These are phyloP conservation scores for Flaveria ramosissima DNA, from an alignment of 129 eudicot genomes.

Conservation along the genomic window DNA sequence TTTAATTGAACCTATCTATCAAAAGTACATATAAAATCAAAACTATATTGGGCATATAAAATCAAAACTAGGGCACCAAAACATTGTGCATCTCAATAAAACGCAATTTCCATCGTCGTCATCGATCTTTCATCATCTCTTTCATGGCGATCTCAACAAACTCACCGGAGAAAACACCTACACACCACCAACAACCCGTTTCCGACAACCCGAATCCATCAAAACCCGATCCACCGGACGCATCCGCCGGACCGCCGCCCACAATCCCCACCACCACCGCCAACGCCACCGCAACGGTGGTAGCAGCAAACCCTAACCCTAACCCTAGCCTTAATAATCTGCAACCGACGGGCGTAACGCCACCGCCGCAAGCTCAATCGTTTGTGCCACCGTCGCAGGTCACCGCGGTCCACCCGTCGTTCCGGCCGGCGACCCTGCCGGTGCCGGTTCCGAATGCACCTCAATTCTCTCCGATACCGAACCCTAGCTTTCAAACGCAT, in stretches of 20 bases:
- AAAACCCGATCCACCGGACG: constrained; percentile 41
- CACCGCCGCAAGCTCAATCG: constrained; percentile 49
- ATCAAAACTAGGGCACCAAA: constrained; percentile 32
- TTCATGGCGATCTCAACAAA: constrained; percentile 53
- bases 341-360: constrained; percentile 32
- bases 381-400: constrained; percentile 34
- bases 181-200: constrained; percentile 33
- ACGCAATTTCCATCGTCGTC: constrained; percentile 6
- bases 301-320: constrained; percentile 51
- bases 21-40: too few relatives aligned
- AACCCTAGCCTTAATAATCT: constrained; percentile 31
- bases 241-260: constrained; percentile 32
- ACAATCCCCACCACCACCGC: constrained; percentile 8
- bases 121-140: constrained; percentile 11
- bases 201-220: constrained; percentile 36
- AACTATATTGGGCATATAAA: background rate
- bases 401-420: constrained; percentile 35
- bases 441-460: constrained; percentile 46
- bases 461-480: constrained; percentile 55
- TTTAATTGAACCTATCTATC: too few relatives aligned
- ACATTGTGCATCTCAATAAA: constrained; percentile 10
- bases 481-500: constrained; percentile 43
- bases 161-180: constrained; percentile 32
- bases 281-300: constrained; percentile 13
- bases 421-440: constrained; percentile 47